A percentile compares a stretch with the other conserved stretches of the same genome.
Conservation (phyloP, 495 filamentous ascomycete species). For the Friedmanniomyces simplex region DNA sequence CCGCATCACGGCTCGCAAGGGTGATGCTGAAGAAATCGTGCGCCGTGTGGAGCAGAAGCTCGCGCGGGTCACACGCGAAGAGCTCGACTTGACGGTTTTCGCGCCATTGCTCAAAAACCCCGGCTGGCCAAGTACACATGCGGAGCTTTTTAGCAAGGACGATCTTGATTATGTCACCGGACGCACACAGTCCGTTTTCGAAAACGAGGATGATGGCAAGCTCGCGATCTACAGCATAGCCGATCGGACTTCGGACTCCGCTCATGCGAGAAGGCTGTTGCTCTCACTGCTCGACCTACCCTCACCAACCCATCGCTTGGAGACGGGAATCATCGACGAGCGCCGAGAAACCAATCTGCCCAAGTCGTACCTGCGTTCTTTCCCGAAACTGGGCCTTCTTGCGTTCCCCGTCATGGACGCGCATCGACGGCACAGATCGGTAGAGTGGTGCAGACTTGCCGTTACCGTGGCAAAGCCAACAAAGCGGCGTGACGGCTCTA, state of each 20-base stretch:
- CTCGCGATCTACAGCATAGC: conserved; percentile 2
- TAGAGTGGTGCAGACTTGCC: not conserved
- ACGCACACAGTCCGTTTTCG: not conserved
- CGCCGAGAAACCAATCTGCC: not conserved
- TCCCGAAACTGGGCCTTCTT: not conserved
- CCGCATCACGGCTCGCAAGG: conserved; percentile 14
- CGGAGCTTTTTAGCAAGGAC: conserved; percentile 2
- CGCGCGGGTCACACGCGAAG: not conserved
- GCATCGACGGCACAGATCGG: not conserved
- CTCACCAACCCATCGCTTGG: not conserved
- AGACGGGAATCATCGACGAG: not conserved
- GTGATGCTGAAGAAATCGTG: conserved; percentile 12
- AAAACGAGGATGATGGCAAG: not conserved
- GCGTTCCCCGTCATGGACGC: not conserved
- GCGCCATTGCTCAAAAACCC: conserved; percentile 1
- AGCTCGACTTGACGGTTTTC: conserved; percentile 5
- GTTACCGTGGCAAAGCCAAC: not conserved
- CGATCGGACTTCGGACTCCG: not conserved
- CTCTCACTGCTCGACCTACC: conserved; percentile 12
- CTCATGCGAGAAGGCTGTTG: conserved; percentile 5
- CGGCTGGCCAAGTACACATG: not conserved
- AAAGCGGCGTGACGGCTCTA: too few species aligned
- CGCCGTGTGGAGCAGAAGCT: not conserved
- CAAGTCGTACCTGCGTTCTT: not conserved
- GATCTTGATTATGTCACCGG: conserved; percentile 3